Conservation (phyloP, 163 green algal genomes). For the Scenedesmus sp. region DNA sequence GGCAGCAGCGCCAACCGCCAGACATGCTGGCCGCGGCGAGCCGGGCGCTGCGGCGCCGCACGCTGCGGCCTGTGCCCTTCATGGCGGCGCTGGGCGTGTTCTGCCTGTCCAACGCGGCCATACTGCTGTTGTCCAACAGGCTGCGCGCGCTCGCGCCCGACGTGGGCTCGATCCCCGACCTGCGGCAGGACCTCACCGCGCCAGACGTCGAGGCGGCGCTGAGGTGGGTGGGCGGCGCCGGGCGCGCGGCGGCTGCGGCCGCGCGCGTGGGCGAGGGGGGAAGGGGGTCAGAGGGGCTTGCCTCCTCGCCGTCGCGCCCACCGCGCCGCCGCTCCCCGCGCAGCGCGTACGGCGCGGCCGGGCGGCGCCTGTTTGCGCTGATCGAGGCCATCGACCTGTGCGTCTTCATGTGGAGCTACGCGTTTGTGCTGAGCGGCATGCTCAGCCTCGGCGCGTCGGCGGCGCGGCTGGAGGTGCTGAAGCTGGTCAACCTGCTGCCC, state of each 20-base stretch:
- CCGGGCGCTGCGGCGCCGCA: too few species aligned
- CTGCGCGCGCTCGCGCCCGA: not conserved
- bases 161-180: not conserved
- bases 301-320: not conserved
- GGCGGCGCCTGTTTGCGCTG: not conserved
- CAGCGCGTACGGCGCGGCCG: slow-evolving; percentile 5
- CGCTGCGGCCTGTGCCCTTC: too few species aligned
- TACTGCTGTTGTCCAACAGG: slow-evolving; percentile 23
- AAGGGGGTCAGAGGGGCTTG: not conserved
- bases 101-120: slow-evolving; percentile 13
- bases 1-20: too few species aligned
- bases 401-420: slow-evolving; percentile 31
- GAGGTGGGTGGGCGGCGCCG: not conserved
- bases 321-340: not conserved
- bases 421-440: slow-evolving; percentile 20
- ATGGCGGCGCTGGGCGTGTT: slow-evolving; percentile 18
- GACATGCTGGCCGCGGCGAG: too few species aligned
- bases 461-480: not conserved
- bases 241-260: not conserved
- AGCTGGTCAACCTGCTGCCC: slow-evolving; percentile 10
- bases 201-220: not conserved
- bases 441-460: not conserved
- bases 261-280: not conserved
- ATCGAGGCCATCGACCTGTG: slow-evolving; percentile 6
- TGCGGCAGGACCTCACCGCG: not conserved